Percentiles rank a stretch among this genome's conserved stretches.
These are phyloP conservation scores for Lodderomyces pseudojiufengensis DNA, from an alignment of 1,139 yeast genomes.

Conservation along the genomic window DNA sequence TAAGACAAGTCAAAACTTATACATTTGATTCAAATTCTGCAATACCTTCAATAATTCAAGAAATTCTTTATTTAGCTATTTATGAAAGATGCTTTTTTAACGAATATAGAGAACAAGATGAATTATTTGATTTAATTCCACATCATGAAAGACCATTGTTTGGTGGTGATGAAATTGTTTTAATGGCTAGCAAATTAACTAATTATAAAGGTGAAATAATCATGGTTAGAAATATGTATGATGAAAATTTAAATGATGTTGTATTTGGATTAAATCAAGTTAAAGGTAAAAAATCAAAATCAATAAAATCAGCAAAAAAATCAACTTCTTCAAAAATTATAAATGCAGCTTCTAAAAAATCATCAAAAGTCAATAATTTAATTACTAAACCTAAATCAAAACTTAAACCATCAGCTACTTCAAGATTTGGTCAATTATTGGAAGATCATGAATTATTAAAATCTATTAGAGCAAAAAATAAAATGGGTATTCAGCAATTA, in stretches of 20 bases:
- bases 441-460: no score
- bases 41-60: constrained; percentile 19
- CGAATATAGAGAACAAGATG: constrained; percentile 10
- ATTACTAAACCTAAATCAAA: no score
- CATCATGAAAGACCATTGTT: constrained; percentile 10
- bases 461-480: no score
- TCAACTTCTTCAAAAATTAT: no score
- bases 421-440: no score
- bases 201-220: constrained; percentile 12
- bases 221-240: constrained; percentile 17
- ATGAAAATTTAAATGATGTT: constrained; percentile 11
- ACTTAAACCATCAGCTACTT: no score
- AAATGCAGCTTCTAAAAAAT: neutral
- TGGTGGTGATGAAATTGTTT: constrained; percentile 7
- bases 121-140: constrained; percentile 7
- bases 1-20: constrained; percentile 22
- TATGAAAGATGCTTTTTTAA: constrained; percentile 26
- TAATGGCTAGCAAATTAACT: constrained; percentile 17
- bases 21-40: constrained; percentile 11
- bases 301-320: neutral
- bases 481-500: no score
- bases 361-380: neutral
- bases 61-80: constrained; percentile 26
- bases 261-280: constrained; percentile 12
- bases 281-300: neutral